Conservation (phyloP, 208 protist genomes). For the Trypanosoma brucei region DNA sequence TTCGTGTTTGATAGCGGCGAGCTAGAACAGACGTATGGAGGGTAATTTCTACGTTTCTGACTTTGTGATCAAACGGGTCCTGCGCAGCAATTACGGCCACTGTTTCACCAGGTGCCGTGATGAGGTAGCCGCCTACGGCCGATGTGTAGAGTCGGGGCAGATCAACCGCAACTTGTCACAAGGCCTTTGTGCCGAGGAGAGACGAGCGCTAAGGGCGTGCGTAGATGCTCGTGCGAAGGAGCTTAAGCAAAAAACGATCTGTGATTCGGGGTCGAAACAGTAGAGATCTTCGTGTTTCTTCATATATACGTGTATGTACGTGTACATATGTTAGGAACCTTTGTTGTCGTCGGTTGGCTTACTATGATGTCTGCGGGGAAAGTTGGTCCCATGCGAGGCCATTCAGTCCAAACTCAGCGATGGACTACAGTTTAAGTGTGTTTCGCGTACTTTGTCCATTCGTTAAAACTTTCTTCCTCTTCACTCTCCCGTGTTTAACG, state of each 20-base stretch:
- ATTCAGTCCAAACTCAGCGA: too few species aligned
- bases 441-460: too few species aligned
- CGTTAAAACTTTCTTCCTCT: too few species aligned
- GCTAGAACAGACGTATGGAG: slow-evolving; percentile 43
- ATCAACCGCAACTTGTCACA: slow-evolving; percentile 63
- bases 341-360: too few species aligned
- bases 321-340: too few species aligned
- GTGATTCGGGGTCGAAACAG: background rate
- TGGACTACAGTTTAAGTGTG: too few species aligned
- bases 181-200: slow-evolving; percentile 53
- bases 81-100: slow-evolving; percentile 53
- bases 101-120: slow-evolving; percentile 52
- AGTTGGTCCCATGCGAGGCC: too few species aligned
- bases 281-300: background rate
- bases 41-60: slow-evolving; percentile 86
- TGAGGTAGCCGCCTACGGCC: slow-evolving; percentile 50
- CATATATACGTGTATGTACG: too few species aligned
- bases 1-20: slow-evolving; percentile 1
- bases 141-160: slow-evolving; percentile 71
- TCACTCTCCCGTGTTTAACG: too few species aligned
- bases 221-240: slow-evolving; percentile 39
- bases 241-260: slow-evolving; percentile 13
- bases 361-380: too few species aligned
- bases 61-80: slow-evolving; percentile 51
- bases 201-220: slow-evolving; percentile 51